Evolutionary conservation across 225 moss, liverwort and hornwort genomes (phyloP), one percentile per base, ranked within the genome.

Genomic region (Anthoceros angustus): DNA sequence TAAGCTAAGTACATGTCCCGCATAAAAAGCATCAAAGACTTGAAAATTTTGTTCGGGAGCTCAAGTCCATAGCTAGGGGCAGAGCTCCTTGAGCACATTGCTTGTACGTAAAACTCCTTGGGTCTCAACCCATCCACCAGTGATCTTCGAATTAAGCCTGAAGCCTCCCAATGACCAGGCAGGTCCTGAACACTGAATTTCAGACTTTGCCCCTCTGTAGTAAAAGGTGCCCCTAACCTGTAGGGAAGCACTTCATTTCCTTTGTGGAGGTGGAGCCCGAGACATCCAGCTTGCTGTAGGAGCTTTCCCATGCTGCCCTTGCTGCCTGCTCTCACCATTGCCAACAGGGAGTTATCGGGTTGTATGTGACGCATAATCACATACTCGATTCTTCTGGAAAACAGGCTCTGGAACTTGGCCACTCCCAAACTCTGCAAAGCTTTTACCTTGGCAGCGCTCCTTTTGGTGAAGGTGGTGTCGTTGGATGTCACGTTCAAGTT

Each of bases 201-300:
- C 64, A 74, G 64, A 25, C 78, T 67, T 23, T 7, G 14, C 55
- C 23, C 55, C 55, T 55, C 55, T 8, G 55, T 55, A 23, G 7
- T 15, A 15, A 55, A 55, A n/a, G 55, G 55, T 1, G 7, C 7
- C n/a, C 55, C 55, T 7, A 7, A 23, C 55, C 74, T 72, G 67
- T 67, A 73, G 55, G 86, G 79, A 25, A 98, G 77, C 23, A 92
- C 65, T 63, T 74, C 77, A 64, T 89, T 85, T 62, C 92, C 89
- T 70, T 92, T 89, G 69, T 77, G 86, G 61, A 98, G 87, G 73
- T 98, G 95, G 48, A 98, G 78, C 10, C 95, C 95, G 38, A 92
- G 74, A 72, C 95, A 85, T 65, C 82, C 84, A 60, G 82, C 71
- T 75, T 98, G 95, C 60, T 91, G 92, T 40, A 81, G 79, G 61